Evolutionary conservation across 1,139 yeast genomes (phyloP).

Genomic region (Ashbya aceris): DNA sequence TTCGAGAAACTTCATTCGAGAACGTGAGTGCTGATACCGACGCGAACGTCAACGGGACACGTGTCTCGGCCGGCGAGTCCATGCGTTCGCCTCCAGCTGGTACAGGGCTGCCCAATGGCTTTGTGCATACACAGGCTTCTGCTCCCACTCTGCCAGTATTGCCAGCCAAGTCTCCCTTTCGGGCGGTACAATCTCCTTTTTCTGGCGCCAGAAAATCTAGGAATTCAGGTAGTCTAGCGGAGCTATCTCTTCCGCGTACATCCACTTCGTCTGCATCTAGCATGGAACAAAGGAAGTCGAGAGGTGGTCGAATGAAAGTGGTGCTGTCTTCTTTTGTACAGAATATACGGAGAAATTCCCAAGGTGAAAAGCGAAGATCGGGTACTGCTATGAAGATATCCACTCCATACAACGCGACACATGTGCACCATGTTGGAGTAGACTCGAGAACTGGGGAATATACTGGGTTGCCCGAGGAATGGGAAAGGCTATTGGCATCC

Average conservation of each 20-base stretch:
- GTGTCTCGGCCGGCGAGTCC: background rate
- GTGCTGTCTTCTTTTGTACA: constrained; percentile 42
- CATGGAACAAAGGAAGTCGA: constrained; percentile 21
- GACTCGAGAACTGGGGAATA: constrained; percentile 76
- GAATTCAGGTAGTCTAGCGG: constrained; percentile 6
- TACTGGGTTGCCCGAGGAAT: constrained; percentile 84
- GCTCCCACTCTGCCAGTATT: constrained; percentile 5
- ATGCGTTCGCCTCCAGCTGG: constrained; percentile 2
- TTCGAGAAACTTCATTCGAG: background rate
- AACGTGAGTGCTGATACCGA: too few relatives aligned
- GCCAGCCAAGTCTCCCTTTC: constrained; percentile 7
- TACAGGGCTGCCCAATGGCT: background rate
- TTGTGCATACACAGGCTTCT: constrained; percentile 2
- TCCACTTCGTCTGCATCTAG: constrained; percentile 7
- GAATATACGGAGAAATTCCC: constrained; percentile 32
- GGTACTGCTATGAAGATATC: constrained; percentile 54
- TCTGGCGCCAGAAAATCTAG: constrained; percentile 6
- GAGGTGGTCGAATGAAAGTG: constrained; percentile 37
- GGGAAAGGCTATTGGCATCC: constrained; percentile 77
- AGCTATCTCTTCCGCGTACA: constrained; percentile 4
- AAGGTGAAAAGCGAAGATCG: constrained; percentile 22
- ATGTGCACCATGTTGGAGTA: constrained; percentile 88
- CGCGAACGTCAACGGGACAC: too few relatives aligned
- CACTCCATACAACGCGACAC: constrained; percentile 83
- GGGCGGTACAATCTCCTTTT: constrained; percentile 8